Percentiles rank a stretch among this genome's conserved stretches.
These are phyloP conservation scores for Arachis stenosperma DNA, from an alignment of 306 rosid genomes.

Conservation along the genomic window DNA sequence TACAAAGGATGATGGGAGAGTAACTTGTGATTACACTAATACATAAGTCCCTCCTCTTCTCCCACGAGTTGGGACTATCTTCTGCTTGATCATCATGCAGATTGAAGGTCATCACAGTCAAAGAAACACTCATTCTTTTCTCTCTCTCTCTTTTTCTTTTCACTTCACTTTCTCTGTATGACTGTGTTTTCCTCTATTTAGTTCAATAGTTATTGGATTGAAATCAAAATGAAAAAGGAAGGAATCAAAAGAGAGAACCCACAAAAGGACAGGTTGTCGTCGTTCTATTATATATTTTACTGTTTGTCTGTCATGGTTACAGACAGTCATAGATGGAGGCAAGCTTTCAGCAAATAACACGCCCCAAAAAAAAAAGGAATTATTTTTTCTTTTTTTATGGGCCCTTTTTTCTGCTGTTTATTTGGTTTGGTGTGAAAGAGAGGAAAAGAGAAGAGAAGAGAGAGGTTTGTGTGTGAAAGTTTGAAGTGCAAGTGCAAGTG, in stretches of 20 bases:
- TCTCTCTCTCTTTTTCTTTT: too few species aligned
- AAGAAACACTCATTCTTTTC: constrained; percentile 79
- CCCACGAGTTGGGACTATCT: constrained; percentile 96
- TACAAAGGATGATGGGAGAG: constrained; percentile 89
- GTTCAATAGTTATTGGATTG: constrained; percentile 43
- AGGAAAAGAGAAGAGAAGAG: background rate
- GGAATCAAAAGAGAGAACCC: constrained; percentile 16
- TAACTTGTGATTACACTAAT: constrained; percentile 79
- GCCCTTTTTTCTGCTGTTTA: background rate
- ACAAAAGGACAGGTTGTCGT: constrained; percentile 27
- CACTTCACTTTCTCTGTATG: background rate
- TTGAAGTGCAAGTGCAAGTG: too few species aligned
- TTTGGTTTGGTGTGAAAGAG: background rate
- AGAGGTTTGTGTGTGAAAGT: background rate
- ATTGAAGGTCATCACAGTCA: constrained; percentile 95
- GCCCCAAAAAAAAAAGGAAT: background rate
- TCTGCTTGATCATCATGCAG: constrained; percentile 83
- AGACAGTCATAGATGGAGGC: background rate
- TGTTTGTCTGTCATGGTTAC: background rate
- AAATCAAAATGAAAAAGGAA: constrained; percentile 25
- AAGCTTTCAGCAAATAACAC: constrained; percentile 27
- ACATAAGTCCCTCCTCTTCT: constrained; percentile 88
- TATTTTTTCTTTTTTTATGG: background rate
- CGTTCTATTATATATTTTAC: constrained; percentile 11
- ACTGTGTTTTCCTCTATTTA: constrained; percentile 13